These are phyloP conservation scores for Xylariaceae sp. DNA, from an alignment of 2,329 filamentous ascomycete species.

Conservation along the genomic window DNA sequence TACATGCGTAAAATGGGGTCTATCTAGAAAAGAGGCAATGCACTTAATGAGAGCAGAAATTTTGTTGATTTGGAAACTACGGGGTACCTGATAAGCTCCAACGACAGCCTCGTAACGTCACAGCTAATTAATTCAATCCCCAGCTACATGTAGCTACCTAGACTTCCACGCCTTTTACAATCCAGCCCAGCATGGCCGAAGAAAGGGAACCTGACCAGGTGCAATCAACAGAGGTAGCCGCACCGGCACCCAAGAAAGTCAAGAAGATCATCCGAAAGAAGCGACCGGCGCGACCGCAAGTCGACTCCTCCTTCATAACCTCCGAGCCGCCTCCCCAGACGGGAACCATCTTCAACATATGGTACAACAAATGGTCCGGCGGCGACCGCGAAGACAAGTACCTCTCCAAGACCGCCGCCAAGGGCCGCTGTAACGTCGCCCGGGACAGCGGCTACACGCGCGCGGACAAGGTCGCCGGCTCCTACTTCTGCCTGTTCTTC, in stretches of 20 bases:
- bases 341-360: conserved; percentile 95
- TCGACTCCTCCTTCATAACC: conserved; percentile 81
- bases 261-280: conserved; percentile 91
- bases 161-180: conserved; percentile 1
- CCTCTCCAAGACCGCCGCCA: conserved; percentile 78
- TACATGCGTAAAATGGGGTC: neutral
- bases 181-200: conserved; percentile 32
- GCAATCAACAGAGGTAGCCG: conserved; percentile 47
- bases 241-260: conserved; percentile 62
- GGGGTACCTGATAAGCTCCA: no score
- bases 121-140: conserved; percentile 3
- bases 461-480: conserved; percentile 75
- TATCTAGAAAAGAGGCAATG: neutral
- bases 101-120: conserved; percentile 14
- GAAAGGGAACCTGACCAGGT: conserved; percentile 34
- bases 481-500: conserved; percentile 92
- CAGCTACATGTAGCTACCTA: no score
- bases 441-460: conserved; percentile 78
- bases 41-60: conserved; percentile 3
- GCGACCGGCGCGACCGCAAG: conserved; percentile 85
- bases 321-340: conserved; percentile 88
- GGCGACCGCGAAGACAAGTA: conserved; percentile 94
- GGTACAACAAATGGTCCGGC: conserved; percentile 98
- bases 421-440: conserved; percentile 83
- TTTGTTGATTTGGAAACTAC: neutral